Base-by-base conservation (phyloP, 257 asterid species). In the Gentiana dahurica region DNA sequence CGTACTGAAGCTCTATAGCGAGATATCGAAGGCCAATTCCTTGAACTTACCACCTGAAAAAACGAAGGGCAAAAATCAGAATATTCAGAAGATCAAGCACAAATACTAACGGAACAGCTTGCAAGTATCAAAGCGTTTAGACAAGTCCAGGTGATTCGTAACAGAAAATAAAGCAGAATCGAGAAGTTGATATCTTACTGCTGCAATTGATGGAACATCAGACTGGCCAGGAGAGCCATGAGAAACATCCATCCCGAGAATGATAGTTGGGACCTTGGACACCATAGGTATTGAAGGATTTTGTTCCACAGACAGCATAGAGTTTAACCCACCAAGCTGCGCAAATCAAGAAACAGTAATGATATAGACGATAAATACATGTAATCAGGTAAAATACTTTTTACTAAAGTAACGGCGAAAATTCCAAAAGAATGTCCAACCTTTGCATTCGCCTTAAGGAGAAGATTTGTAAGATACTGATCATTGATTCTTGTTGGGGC, bases 151-250 rank as follows among this genome's bases (percentile, higher is more conserved):
- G 24, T 24, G 24, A 24, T 24, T 24, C 24, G 24, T 1, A 44
- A 33, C 43, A 7, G 43, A 24, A 11, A 32, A 54, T 5, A 41
- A 41, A 41, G 46, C 5, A 41, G 46, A 24, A 10, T 9, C 5
- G 4, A 52, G 36, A 33, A 3, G n/a, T 33, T 46, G 65, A 54
- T 53, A 59, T 58, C 58, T 74, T 72, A 85, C 97, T 53, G 97
- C 97, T 60, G 97, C 97, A 77, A 90, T 86, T 35, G 97, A 90
- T 3, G 97, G 97, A 32, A 86, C 38, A 70, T 90, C 97, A 36
- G 95, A 86, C 69, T 80, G 94, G 60, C 98, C 98, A 35, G 98
- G 98, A 41, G 98, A 90, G 55, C 96, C 98, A 55, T 90, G 98
- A 0, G 96, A 86, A 5, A 90, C 98, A 49, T 90, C 98, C 98